Conservation (phyloP, 1,284 basidiomycete genomes). For the Amylostereum areolatum region DNA sequence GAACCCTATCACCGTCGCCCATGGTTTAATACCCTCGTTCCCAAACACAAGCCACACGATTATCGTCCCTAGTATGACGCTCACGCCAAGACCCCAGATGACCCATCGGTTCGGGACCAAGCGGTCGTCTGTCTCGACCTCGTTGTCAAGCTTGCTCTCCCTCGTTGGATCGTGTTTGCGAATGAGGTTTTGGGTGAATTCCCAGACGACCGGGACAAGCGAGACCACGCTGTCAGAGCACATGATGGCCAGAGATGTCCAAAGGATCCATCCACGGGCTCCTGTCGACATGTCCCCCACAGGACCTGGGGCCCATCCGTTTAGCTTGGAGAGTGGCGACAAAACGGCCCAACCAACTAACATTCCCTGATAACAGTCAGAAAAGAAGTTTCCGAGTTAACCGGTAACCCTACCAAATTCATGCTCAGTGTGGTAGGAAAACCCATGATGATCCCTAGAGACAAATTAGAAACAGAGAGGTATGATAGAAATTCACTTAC, state of each 20-base stretch:
- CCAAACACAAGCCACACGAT: slow-evolving; percentile 89
- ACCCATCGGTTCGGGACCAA: slow-evolving; percentile 84
- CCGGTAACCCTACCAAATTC: slow-evolving; percentile 58
- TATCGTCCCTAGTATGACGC: slow-evolving; percentile 65
- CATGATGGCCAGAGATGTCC: slow-evolving; percentile 95
- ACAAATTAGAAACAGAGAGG: slow-evolving; percentile 1
- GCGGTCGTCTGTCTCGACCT: slow-evolving; percentile 74
- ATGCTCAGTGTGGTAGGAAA: slow-evolving; percentile 91
- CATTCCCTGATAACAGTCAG: slow-evolving; percentile 61
- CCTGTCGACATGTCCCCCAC: slow-evolving; percentile 82
- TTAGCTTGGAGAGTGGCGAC: slow-evolving; percentile 76
- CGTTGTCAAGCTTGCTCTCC: slow-evolving; percentile 36
- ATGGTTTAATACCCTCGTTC: slow-evolving; percentile 84
- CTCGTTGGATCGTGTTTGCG: slow-evolving; percentile 21
- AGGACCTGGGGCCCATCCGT: slow-evolving; percentile 88
- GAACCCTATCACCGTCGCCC: slow-evolving; percentile 88
- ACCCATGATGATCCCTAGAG: slow-evolving; percentile 92
- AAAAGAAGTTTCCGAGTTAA: slow-evolving; percentile 1
- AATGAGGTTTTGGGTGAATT: slow-evolving; percentile 42
- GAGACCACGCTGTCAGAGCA: slow-evolving; percentile 85
- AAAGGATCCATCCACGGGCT: slow-evolving; percentile 90
- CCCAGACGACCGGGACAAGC: slow-evolving; percentile 64
- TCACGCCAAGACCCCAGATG: slow-evolving; percentile 55
- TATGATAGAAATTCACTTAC: slow-evolving; percentile 27
- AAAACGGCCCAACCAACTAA: slow-evolving; percentile 92